phyloP scores from a whole-genome alignment of 2,329 filamentous ascomycete species.

The Diaporthe ilicicola region DNA sequence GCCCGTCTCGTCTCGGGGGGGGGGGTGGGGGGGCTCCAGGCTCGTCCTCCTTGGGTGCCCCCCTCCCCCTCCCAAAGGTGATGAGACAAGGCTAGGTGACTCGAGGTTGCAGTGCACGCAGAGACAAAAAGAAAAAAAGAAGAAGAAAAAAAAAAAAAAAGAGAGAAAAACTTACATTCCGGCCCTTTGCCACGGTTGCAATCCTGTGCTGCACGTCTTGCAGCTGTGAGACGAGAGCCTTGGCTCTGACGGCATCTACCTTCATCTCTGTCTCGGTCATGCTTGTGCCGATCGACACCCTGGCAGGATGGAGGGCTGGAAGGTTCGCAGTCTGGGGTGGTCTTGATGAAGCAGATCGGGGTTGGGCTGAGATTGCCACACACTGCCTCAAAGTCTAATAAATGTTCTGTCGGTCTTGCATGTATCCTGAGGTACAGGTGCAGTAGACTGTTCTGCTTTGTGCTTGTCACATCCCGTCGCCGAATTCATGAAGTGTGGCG shows the following conservation, averaged over 20 bases:
- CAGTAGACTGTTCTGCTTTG: not conserved
- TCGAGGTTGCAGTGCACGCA: not conserved
- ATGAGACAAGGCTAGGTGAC: conserved; percentile 23
- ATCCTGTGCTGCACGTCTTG: conserved; percentile 67
- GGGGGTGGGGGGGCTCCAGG: too few relatives aligned
- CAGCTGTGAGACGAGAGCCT: conserved; percentile 70
- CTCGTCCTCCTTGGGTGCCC: too few relatives aligned
- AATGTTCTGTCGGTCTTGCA: not conserved
- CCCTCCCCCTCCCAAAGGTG: not conserved
- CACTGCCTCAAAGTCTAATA: conserved; percentile 1
- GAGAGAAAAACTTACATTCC: conserved; percentile 57
- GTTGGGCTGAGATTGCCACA: conserved; percentile 9
- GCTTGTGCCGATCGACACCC: conserved; percentile 13
- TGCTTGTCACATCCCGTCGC: not conserved
- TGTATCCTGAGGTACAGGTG: not conserved
- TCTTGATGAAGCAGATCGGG: not conserved
- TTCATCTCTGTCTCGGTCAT: conserved; percentile 67
- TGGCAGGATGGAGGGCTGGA: conserved; percentile 2
- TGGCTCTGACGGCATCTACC: conserved; percentile 68
- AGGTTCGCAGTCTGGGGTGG: not conserved
- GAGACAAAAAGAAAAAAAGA: too few relatives aligned
- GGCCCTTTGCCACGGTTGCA: conserved; percentile 58
- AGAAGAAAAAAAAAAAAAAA: too few relatives aligned
- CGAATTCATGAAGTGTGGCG: not conserved
- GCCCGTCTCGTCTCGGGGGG: not conserved